phyloP scores from a whole-genome alignment of 2,329 filamentous ascomycete genomes.

The Ascochyta pisi region DNA sequence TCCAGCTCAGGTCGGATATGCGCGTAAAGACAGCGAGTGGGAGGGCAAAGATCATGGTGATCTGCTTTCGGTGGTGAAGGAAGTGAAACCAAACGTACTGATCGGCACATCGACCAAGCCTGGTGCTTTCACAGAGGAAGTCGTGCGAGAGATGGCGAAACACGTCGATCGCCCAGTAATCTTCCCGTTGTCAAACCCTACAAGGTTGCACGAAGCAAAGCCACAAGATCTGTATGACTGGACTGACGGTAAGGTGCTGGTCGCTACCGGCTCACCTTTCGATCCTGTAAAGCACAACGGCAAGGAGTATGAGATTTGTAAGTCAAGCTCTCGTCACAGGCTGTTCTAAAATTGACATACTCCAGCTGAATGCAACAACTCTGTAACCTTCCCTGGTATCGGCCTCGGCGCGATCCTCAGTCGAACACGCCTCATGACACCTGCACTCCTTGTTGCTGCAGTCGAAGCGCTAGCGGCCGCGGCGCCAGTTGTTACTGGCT shows the following conservation, averaged over 20 bases:
- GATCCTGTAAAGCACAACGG: conserved; percentile 70
- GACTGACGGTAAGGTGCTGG: conserved; percentile 78
- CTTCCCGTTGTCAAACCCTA: conserved; percentile 86
- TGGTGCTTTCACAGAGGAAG: conserved; percentile 75
- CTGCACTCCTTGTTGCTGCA: conserved; percentile 83
- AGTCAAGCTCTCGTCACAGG: conserved; percentile 39
- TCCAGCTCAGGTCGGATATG: conserved; percentile 70
- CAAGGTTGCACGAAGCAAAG: conserved; percentile 79
- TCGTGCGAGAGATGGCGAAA: conserved; percentile 77
- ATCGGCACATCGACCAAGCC: conserved; percentile 85
- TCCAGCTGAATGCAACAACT: conserved; percentile 86
- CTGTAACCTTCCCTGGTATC: conserved; percentile 83
- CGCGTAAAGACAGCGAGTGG: conserved; percentile 71
- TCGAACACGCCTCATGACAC: conserved; percentile 70
- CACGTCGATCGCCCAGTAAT: conserved; percentile 82
- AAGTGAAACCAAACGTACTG: conserved; percentile 79
- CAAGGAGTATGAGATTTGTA: conserved; percentile 62
- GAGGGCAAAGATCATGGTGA: conserved; percentile 61
- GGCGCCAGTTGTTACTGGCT: conserved; percentile 72
- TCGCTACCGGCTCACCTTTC: conserved; percentile 86
- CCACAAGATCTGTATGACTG: conserved; percentile 78
- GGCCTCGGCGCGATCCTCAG: conserved; percentile 79
- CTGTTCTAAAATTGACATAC: conserved; percentile 7
- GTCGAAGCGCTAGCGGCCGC: conserved; percentile 74
- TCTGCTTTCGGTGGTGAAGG: conserved; percentile 71